These are phyloP conservation scores for Skeletonema potamos DNA, from an alignment of 108 stramenopile genomes.

Conservation along the genomic window DNA sequence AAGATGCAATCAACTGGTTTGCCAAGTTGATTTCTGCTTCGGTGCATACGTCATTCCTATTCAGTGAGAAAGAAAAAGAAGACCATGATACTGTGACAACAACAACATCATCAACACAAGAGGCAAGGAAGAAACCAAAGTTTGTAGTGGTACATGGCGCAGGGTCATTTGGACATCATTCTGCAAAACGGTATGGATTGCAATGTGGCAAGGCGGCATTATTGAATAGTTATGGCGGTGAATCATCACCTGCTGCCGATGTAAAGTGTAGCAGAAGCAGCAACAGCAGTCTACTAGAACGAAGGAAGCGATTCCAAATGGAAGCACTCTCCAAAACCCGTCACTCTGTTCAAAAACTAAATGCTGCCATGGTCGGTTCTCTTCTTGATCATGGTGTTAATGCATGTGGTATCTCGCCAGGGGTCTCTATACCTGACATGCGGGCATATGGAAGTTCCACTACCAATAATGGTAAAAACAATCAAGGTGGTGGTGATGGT, in stretches of 20 bases:
- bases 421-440: slow-evolving; percentile 49
- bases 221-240: slow-evolving; percentile 2
- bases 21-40: slow-evolving; percentile 39
- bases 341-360: slow-evolving; percentile 70
- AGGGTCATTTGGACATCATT: slow-evolving; percentile 81
- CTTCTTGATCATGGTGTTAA: slow-evolving; percentile 58
- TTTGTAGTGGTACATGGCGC: slow-evolving; percentile 79
- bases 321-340: slow-evolving; percentile 61
- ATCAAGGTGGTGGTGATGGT: slow-evolving; percentile 10
- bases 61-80: slow-evolving; percentile 2
- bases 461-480: background rate
- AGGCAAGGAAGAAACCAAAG: background rate
- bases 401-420: slow-evolving; percentile 76
- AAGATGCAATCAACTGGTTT: slow-evolving; percentile 62
- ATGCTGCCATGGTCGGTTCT: slow-evolving; percentile 47
- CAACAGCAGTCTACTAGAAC: background rate
- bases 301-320: slow-evolving; percentile 30
- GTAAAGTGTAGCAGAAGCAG: background rate
- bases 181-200: slow-evolving; percentile 70
- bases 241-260: background rate
- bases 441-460: slow-evolving; percentile 55
- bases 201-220: slow-evolving; percentile 46
- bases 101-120: background rate
- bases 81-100: too few relatives aligned
- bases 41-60: slow-evolving; percentile 17